Base-by-base conservation (phyloP, 495 filamentous ascomycete species). In the Zalerion maritima region DNA sequence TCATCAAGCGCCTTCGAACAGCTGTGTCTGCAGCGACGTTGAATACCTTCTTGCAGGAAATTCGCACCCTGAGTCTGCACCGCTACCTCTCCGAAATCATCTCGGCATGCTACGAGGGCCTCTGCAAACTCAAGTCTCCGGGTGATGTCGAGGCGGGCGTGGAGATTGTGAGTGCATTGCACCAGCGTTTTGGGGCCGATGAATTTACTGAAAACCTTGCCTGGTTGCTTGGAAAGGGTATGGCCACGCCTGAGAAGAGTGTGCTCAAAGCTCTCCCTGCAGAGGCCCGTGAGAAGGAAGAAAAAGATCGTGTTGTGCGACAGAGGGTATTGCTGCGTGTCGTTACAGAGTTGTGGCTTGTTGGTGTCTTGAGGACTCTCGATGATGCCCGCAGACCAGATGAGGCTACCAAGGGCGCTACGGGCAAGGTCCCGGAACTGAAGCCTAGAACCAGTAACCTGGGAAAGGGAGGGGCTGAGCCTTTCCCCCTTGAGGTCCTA, bases 1-100 rank as follows among this genome's bases (percentile, higher is more conserved):
- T 96, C 53, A 99, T 99, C 51, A 94, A 94, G 54, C 79, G 91
- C 30, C 65, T 96, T 19, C 81, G 89, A 20, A 94, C 89, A 16
- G 81, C 84, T 22, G 76, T 96, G 36, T 84, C 72, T 34, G 60
- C 80, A 27, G 66, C 81, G 28, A 76, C 78, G 24, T 67, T 81
- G 22, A 61, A 69, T 30, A 84, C 83, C 33, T 91, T 96, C 53
- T 54, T 94, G 22, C 75, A 91, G 47, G 89, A 99, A 45, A 81
- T 93, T 41, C 78, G 80, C 35, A 83, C 85, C 25, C 66, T 94
- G 5, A 94, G 87, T 31, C 71, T 99, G 18, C 82, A 89, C 63
- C 94, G 93, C 46, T 99, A 99, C 45, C 73, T 99, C 3, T 92
- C 89, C 22, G 89, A 99, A 57, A 84, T 96, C 35, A 86, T 94